phyloP scores from a whole-genome alignment of 331 rosid genomes.

The Phaseolus coccineus region DNA sequence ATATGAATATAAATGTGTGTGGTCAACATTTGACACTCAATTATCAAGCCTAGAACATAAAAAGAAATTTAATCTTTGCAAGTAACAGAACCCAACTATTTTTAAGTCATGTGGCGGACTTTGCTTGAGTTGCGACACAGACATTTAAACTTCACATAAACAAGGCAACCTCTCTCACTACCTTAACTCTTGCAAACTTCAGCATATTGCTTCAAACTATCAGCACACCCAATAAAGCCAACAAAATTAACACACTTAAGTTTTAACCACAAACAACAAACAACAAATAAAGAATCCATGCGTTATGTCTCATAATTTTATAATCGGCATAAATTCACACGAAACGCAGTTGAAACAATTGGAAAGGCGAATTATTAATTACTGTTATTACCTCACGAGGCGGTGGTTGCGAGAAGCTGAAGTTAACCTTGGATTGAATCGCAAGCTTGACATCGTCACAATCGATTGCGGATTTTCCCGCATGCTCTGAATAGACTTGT shows the following conservation, averaged over 20 bases:
- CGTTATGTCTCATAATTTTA: not conserved
- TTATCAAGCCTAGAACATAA: not conserved
- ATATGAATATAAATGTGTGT: not conserved
- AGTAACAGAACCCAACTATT: not conserved
- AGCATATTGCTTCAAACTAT: not conserved
- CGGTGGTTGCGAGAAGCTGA: conserved; percentile 92
- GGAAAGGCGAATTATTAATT: not conserved
- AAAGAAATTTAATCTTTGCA: not conserved
- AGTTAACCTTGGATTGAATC: conserved; percentile 86
- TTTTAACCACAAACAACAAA: not conserved
- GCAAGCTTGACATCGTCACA: conserved; percentile 90
- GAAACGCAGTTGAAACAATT: not conserved
- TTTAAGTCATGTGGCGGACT: not conserved
- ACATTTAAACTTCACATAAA: not conserved
- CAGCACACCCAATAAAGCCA: not conserved
- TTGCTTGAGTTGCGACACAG: conserved; percentile 1
- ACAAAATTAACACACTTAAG: not conserved
- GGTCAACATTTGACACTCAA: not conserved
- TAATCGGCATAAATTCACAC: not conserved
- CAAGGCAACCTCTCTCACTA: not conserved
- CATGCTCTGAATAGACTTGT: conserved; percentile 91
- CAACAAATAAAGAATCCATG: not conserved
- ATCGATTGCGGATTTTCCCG: conserved; percentile 78
- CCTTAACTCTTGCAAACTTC: not conserved
- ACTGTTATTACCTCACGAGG: conserved; percentile 79